Conservation (phyloP, 148 eudicot genomes). For the Bassia scoparia region DNA sequence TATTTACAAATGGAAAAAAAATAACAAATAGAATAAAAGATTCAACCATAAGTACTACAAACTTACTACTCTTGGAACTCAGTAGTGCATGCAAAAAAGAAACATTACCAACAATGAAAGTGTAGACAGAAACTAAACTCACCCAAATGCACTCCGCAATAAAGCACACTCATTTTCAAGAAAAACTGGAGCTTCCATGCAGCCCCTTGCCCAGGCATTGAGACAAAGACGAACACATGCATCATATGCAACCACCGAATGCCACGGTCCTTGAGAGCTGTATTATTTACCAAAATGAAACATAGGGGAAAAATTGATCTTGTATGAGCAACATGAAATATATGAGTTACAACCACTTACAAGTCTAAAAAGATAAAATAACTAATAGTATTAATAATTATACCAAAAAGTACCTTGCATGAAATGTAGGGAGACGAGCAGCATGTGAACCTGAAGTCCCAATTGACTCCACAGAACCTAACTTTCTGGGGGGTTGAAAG, state of each 20-base stretch:
- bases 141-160: constrained; percentile 80
- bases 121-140: constrained; percentile 23
- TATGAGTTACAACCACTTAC: background rate
- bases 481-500: constrained; percentile 36
- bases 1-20: background rate
- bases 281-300: constrained; percentile 19
- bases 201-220: constrained; percentile 94
- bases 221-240: constrained; percentile 96
- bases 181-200: constrained; percentile 88
- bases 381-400: background rate
- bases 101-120: background rate
- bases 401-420: constrained; percentile 66
- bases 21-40: background rate
- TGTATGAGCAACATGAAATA: background rate
- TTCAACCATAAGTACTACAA: background rate
- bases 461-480: constrained; percentile 46
- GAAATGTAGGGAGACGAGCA: constrained; percentile 78
- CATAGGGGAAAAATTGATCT: background rate
- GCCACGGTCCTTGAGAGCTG: constrained; percentile 95
- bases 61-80: background rate
- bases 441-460: constrained; percentile 60
- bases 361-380: background rate
- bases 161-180: constrained; percentile 85
- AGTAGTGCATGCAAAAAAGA: background rate
- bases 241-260: constrained; percentile 80